Percentiles rank a stretch among this genome's conserved stretches.
These are phyloP conservation scores for Cryptococcus sp. DNA, from an alignment of 1,284 basidiomycete species.

Conservation along the genomic window DNA sequence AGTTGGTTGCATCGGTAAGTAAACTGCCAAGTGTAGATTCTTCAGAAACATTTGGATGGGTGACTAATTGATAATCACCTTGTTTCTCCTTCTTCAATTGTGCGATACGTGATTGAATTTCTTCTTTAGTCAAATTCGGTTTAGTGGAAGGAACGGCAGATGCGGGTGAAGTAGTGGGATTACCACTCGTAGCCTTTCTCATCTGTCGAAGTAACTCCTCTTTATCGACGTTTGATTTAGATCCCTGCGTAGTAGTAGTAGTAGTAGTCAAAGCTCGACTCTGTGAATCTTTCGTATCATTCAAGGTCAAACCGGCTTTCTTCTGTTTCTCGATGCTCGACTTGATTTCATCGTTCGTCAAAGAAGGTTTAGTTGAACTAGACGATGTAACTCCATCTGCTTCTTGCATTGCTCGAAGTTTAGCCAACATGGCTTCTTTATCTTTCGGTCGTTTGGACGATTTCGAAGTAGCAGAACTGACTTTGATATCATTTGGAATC, in stretches of 20 bases:
- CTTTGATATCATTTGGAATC: neutral
- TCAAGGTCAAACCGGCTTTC: too few relatives aligned
- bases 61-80: too few relatives aligned
- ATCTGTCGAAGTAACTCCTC: too few relatives aligned
- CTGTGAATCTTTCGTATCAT: too few relatives aligned
- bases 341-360: neutral
- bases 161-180: too few relatives aligned
- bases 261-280: neutral
- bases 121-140: neutral
- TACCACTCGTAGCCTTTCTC: too few relatives aligned
- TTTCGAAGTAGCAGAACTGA: neutral
- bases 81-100: neutral
- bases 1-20: too few relatives aligned
- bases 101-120: neutral
- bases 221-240: too few relatives aligned
- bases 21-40: too few relatives aligned
- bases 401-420: neutral
- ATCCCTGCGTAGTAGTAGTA: too few relatives aligned
- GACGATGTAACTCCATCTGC: neutral
- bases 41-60: too few relatives aligned
- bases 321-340: neutral
- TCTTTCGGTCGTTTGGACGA: neutral
- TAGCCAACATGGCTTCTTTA: neutral
- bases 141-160: neutral
- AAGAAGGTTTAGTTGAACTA: neutral